Conservation (phyloP, 257 asterid genomes). For the Solanum ossicruentum region DNA sequence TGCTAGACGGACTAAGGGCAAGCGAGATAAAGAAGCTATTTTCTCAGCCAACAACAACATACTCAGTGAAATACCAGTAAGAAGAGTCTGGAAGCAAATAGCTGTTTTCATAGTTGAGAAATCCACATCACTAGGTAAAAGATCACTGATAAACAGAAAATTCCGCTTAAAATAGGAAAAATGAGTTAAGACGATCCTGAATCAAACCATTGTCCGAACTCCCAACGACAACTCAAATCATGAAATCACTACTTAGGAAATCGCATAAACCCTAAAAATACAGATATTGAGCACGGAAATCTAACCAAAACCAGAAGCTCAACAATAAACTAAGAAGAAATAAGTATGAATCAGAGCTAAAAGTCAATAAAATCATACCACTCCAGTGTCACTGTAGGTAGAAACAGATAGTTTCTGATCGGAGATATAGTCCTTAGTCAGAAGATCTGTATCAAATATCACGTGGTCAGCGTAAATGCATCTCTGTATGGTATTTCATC, state of each 20-base stretch:
- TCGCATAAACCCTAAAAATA: neutral
- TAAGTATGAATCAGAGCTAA: neutral
- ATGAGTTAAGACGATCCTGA: neutral
- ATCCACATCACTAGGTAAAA: neutral
- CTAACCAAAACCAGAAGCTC: neutral
- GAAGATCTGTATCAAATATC: constrained; percentile 46
- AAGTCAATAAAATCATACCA: constrained; percentile 34
- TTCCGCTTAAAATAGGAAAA: neutral
- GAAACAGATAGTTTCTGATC: constrained; percentile 85
- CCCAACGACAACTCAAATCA: neutral
- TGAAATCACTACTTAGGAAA: neutral
- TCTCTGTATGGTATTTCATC: neutral
- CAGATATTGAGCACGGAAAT: neutral
- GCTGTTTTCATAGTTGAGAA: neutral
- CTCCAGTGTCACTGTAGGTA: constrained; percentile 68
- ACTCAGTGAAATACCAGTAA: too few relatives aligned
- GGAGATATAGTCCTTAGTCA: constrained; percentile 66
- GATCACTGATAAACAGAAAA: neutral
- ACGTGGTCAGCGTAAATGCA: neutral
- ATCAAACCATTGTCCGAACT: neutral
- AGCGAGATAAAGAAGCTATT: too few relatives aligned
- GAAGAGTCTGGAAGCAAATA: neutral
- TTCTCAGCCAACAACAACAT: too few relatives aligned
- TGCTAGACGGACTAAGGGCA: too few relatives aligned
- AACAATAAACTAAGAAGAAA: neutral